phyloP scores from a whole-genome alignment of 768 basidiomycete genomes.

The Lanmaoa rubissima region DNA sequence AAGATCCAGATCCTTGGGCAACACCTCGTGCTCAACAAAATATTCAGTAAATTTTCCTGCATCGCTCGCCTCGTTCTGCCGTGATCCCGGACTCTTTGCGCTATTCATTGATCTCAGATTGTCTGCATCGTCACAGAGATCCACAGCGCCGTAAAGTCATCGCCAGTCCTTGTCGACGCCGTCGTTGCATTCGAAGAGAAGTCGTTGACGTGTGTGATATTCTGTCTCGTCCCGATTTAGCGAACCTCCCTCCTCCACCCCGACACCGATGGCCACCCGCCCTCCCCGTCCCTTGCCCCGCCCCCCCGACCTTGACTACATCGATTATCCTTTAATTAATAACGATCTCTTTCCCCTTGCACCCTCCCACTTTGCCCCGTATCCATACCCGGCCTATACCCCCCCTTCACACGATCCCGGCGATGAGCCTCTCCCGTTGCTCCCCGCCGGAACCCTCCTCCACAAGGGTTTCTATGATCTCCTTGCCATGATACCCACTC shows the following conservation, averaged over 20 bases:
- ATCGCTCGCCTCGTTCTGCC: no score
- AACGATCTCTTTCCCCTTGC: not conserved
- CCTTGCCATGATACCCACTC: conserved; percentile 72
- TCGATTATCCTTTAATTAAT: not conserved
- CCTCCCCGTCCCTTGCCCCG: not conserved
- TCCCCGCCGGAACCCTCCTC: conserved; percentile 68
- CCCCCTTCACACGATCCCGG: not conserved
- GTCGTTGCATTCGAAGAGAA: no score
- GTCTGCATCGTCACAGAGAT: not conserved
- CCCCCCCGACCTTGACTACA: not conserved
- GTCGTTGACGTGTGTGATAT: no score
- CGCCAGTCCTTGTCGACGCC: no score
- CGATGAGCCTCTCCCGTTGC: conserved; percentile 41
- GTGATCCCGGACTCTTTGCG: not conserved
- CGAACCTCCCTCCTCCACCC: not conserved
- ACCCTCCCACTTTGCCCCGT: not conserved
- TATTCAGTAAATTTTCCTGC: no score
- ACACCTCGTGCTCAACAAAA: no score
- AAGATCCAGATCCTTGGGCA: no score
- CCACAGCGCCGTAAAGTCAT: not conserved
- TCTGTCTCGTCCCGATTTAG: not conserved
- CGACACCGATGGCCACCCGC: conserved; percentile 4
- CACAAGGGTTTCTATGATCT: conserved; percentile 93
- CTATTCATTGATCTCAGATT: not conserved
- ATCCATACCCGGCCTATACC: not conserved